Base-by-base conservation (phyloP, 768 basidiomycete genomes). In the Russula foetens region DNA sequence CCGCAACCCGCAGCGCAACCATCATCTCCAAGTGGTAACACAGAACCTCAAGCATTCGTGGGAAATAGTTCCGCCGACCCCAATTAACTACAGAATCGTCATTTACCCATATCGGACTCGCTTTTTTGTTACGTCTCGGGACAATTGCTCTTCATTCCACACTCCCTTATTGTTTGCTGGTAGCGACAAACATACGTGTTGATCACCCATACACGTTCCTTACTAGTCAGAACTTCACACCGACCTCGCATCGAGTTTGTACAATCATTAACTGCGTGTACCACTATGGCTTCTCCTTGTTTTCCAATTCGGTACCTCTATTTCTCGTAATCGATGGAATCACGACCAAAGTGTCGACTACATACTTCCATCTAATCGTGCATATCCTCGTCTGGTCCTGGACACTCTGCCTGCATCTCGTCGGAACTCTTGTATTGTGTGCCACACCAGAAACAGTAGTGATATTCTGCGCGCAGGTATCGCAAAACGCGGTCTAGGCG, bases 401-500 rank as follows among this genome's bases (percentile, higher is more conserved):
- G 91, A 71, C 92, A 94, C 57, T 83, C 76, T 39, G 67, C 71
- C 41, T 73, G 73, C 76, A 94, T 74, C 52, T 89, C 86, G 17
- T 80, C 79, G 7, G 73, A 70, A 63, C 78, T 76, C 6, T 80
- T 78, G 68, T 92, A 94, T 66, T 84, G 79, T 14, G 86, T 80
- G 14, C 92, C 92, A 69, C 92, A 94, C 88, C 90, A 93, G 71
- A 92, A 92, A 69, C 92, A 93, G 69, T 93, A 93, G 6, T 76
- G 69, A 70, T 92, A 82, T 62, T 76, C 79, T 41, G 81, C 76
- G 26, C 92, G 86, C 51, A 94, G 79, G 71, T 94, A 91, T 5
- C 81, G 73, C 26, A 92, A 75, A 19, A 91, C 82, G 48, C 86
- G 74, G 41, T 77, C 72, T 38, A 93, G 77, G 33, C 89, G 80